Evolutionary conservation across 495 filamentous ascomycete genomes (phyloP).

Genomic region (Lindgomyces ingoldianus): DNA sequence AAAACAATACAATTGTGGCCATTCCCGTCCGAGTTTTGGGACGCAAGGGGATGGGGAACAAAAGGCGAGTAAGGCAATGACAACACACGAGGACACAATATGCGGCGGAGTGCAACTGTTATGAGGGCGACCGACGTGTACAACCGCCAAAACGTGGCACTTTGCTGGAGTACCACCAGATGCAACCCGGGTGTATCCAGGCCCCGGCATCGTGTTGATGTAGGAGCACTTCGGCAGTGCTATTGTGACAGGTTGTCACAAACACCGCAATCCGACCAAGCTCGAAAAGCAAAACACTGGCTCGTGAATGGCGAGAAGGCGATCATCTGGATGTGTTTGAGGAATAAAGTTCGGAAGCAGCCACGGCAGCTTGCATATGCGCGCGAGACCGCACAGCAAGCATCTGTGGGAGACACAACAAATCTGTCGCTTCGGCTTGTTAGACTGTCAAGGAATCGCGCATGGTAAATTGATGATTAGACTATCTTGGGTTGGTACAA

Average conservation of each 20-base stretch:
- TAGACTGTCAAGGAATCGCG: no score
- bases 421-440: no score
- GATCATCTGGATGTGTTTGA: neutral
- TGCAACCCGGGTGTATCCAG: neutral
- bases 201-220: neutral
- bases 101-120: neutral
- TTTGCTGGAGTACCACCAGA: neutral
- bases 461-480: no score
- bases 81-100: neutral
- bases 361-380: no score
- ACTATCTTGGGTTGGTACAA: no score
- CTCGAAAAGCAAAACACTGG: neutral
- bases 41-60: neutral
- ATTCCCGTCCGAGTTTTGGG: neutral
- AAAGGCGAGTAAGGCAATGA: neutral
- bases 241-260: no score
- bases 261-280: neutral
- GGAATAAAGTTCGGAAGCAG: neutral
- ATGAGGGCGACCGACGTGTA: neutral
- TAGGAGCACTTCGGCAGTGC: neutral
- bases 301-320: neutral
- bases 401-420: neutral
- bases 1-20: neutral
- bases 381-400: no score
- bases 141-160: conserved; percentile 1